Percentiles rank a stretch among this genome's conserved stretches.
phyloP scores from a whole-genome alignment of 2,329 filamentous ascomycete genomes.

The Cladosporium sp. region DNA sequence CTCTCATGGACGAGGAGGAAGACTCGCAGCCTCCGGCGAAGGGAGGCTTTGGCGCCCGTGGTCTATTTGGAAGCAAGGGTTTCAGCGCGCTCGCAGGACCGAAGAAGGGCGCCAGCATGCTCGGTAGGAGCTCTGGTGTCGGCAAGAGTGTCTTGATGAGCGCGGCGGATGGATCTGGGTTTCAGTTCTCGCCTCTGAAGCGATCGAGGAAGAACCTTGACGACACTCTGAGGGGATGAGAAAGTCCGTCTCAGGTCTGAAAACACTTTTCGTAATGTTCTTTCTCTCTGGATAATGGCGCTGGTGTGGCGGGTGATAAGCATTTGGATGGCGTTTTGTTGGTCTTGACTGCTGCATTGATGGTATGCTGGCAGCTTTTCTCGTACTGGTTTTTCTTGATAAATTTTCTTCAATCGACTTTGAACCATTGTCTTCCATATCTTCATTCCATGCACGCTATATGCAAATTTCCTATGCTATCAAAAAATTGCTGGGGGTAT shows the following conservation, averaged over 20 bases:
- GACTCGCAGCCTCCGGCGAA: slow-evolving; percentile 23
- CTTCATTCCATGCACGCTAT: no score
- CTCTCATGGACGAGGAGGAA: slow-evolving; percentile 38
- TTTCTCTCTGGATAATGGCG: slow-evolving; percentile 1
- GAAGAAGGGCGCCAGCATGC: slow-evolving; percentile 25
- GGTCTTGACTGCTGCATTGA: neutral
- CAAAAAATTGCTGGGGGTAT: slow-evolving; percentile 5
- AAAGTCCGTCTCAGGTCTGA: no score
- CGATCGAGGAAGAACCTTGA: slow-evolving; percentile 28
- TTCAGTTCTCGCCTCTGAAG: slow-evolving; percentile 36
- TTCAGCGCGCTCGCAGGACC: slow-evolving; percentile 28
- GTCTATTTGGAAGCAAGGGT: slow-evolving; percentile 28
- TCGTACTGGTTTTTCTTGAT: neutral
- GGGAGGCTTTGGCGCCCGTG: slow-evolving; percentile 20
- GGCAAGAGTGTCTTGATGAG: slow-evolving; percentile 26
- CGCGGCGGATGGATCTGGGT: slow-evolving; percentile 33
- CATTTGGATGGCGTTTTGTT: slow-evolving; percentile 1
- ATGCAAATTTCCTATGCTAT: neutral
- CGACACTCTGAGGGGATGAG: slow-evolving; percentile 28
- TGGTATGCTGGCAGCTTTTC: neutral
- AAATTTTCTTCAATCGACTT: neutral
- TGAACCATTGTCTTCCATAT: no score
- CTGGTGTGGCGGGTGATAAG: neutral
- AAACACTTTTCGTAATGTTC: slow-evolving; percentile 6
- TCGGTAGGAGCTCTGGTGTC: slow-evolving; percentile 21